A percentile compares a stretch with the other conserved stretches of the same genome.
Conservation (phyloP, 2,329 filamentous ascomycete genomes). For the Neoascochyta sp. region DNA sequence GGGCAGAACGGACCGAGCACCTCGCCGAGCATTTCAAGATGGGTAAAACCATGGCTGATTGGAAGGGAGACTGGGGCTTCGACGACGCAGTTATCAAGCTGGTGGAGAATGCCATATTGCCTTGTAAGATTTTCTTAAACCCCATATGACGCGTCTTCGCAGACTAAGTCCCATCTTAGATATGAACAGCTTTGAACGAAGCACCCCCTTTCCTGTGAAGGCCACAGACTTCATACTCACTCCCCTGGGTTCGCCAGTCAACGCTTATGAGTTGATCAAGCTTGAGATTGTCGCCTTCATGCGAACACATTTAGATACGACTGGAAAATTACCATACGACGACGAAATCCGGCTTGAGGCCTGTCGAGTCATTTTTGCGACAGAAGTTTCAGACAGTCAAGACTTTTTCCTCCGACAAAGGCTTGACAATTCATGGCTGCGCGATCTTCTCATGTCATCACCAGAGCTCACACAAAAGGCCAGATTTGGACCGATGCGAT, state of each 20-base stretch:
- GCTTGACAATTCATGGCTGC: conserved; percentile 20
- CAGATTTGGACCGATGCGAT: conserved; percentile 18
- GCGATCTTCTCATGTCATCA: conserved; percentile 24
- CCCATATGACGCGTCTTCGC: background rate
- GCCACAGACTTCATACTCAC: conserved; percentile 21
- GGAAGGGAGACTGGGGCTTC: conserved; percentile 28
- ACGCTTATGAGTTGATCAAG: conserved; percentile 25
- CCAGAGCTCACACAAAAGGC: conserved; percentile 14
- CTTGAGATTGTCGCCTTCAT: conserved; percentile 22
- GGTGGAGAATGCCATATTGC: conserved; percentile 18
- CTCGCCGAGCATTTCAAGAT: conserved; percentile 26
- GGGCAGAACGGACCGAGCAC: conserved; percentile 23
- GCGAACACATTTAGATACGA: conserved; percentile 19
- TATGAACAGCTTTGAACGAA: conserved; percentile 19
- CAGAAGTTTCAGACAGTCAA: conserved; percentile 12
- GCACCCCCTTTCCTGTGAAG: conserved; percentile 18
- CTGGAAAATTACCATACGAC: conserved; percentile 17
- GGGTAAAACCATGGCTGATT: conserved; percentile 22
- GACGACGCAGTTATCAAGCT: conserved; percentile 11
- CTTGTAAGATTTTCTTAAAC: conserved; percentile 10
- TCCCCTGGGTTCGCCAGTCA: conserved; percentile 20
- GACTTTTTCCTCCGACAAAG: too few species aligned
- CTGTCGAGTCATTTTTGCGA: conserved; percentile 26
- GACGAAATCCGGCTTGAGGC: conserved; percentile 24
- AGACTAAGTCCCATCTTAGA: conserved; percentile 9